Base-by-base conservation (phyloP, 2,329 filamentous ascomycete genomes). In the Penicillium sp. region DNA sequence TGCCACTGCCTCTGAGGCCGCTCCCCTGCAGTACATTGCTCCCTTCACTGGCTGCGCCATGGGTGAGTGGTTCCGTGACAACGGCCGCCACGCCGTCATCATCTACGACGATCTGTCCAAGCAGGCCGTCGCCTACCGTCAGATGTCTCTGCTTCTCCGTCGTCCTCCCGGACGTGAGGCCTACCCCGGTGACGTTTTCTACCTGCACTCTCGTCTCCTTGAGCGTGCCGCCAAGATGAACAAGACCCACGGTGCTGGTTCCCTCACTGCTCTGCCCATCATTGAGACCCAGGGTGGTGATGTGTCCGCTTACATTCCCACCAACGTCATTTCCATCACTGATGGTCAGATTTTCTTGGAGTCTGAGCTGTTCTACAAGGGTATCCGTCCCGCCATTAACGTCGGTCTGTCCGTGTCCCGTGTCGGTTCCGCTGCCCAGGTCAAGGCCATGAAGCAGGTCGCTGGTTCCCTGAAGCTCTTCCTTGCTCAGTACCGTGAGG, bases 371-470 rank as follows among this genome's bases (percentile, higher is more conserved):
- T 99, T 97, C 89, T 97, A 97, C 91, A 99, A 99, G 90, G 94
- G 94, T 95, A 82, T 99, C 80, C 93, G 94, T 76, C 94, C 94
- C 72, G 94, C 94, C 82, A 99, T 99, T 80, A 99, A 99, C 87
- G 94, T 99, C 89, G 94, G 94, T 94, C 90, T 99, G 70, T 99
- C 94, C 73, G 94, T 99, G 71, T 99, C 94, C 69, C 94, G 94
- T 90, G 94, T 99, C 88, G 94, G 94, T 78, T 99, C 94, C 74
- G 91, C 94, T 78, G 94, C 94, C 76, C 94, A 99, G 86, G 86
- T 97, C 79, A 99, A 97, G 90, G 92, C 94, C 82, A 99, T 99
- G 94, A 99, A 99, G 88, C 94, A 99, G 85, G 94, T 99, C 71
- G 94, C 94, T 74, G 94, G 94, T 86, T 97, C 93, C 69, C 85